Evolutionary conservation across 495 filamentous ascomycete genomes (phyloP).

Genomic region (Astrocystis sublimbata): DNA sequence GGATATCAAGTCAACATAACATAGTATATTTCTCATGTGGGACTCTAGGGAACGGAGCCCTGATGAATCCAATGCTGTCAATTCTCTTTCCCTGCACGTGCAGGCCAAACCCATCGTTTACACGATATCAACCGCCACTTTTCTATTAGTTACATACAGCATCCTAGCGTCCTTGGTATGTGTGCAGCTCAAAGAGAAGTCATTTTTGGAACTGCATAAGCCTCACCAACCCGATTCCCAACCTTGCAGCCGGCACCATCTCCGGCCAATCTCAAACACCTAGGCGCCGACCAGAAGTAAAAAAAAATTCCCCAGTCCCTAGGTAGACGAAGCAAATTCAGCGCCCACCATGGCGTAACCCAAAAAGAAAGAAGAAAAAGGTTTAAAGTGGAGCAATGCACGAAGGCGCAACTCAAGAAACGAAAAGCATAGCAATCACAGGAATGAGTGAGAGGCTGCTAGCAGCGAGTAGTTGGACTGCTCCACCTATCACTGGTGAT

Average conservation of each 20-base stretch:
- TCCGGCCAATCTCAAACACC: background rate
- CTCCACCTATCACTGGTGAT: background rate
- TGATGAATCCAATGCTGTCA: background rate
- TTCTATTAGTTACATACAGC: constrained; percentile 7
- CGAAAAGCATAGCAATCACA: constrained; percentile 24
- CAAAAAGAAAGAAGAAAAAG: background rate
- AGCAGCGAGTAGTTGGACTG: background rate
- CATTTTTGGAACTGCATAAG: background rate
- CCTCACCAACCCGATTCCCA: background rate
- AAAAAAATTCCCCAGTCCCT: background rate
- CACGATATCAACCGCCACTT: background rate
- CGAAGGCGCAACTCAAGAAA: constrained; percentile 13
- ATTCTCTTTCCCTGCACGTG: constrained; percentile 6
- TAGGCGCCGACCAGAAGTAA: constrained; percentile 8
- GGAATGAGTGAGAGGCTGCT: constrained; percentile 27
- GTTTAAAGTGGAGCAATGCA: background rate
- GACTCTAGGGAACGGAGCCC: background rate
- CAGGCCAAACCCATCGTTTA: background rate
- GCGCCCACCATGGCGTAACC: constrained; percentile 10
- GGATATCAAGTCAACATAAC: background rate
- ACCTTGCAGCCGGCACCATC: background rate
- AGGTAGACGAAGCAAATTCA: background rate
- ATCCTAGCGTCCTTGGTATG: background rate
- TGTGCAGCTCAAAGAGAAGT: background rate
- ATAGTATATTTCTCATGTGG: background rate